Percentiles rank a stretch among this genome's conserved stretches.
Evolutionary conservation across 257 asterid species (phyloP).

Genomic region (Pogostemon cablin): DNA sequence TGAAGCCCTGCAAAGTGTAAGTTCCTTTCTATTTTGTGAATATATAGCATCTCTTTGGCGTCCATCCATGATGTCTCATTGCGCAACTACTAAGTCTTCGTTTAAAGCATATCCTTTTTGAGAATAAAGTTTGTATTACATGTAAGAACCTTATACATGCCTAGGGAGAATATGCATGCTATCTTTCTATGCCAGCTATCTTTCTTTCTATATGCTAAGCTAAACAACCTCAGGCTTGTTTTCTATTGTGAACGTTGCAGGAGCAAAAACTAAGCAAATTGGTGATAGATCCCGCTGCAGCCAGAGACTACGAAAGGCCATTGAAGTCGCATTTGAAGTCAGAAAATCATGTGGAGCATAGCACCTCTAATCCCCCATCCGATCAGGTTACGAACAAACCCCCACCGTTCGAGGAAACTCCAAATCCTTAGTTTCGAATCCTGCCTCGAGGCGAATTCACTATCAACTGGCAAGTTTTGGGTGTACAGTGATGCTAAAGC

Average conservation of each 20-base stretch:
- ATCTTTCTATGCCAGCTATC: too few species aligned
- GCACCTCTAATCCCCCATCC: constrained; percentile 41
- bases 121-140: too few species aligned
- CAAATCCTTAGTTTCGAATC: constrained; percentile 35
- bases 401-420: constrained; percentile 49
- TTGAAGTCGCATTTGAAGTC: constrained; percentile 50
- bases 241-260: constrained; percentile 45
- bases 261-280: constrained; percentile 81
- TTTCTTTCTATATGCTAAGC: background rate
- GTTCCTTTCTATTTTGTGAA: constrained; percentile 32
- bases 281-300: constrained; percentile 77
- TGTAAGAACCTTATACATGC: too few species aligned
- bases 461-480: constrained; percentile 22
- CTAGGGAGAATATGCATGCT: too few species aligned
- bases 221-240: background rate
- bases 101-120: too few species aligned
- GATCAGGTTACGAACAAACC: constrained; percentile 41
- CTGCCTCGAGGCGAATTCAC: background rate
- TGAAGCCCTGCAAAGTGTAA: constrained; percentile 88
- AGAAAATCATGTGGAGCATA: constrained; percentile 58
- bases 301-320: constrained; percentile 87
- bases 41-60: background rate
- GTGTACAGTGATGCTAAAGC: constrained; percentile 8
- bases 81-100: too few species aligned
- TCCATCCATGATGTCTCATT: background rate